Evolutionary conservation across 2,329 filamentous ascomycete species (phyloP), one percentile per base, ranked within the genome.

Genomic region (Phialocephala sp.): DNA sequence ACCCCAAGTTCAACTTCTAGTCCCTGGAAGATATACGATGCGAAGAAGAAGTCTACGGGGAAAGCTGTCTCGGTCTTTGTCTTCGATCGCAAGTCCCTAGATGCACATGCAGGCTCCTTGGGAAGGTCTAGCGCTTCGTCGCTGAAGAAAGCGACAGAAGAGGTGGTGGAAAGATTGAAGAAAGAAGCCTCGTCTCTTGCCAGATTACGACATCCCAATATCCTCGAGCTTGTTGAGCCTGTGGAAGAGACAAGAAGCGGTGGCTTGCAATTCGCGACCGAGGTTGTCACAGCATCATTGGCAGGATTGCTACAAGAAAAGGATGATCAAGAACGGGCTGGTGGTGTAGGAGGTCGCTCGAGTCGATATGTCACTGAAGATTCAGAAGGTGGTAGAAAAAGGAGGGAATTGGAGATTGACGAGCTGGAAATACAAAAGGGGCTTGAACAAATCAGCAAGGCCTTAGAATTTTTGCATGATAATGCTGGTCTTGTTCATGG

Each of bases 371-470:
- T 95, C 62, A 89, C 91, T 1, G 92, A 95, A 74, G 91, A 93
- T 71, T 83, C 89, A 0, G 90, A 94, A 71, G 91, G 91, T 41
- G 87, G 87, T 59, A 84, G 88, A 70, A 85, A 89, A 72, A 84
- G 92, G 73, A 85, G 91, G 72, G 94, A 98, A 75, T 79, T 97
- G 15, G 94, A 98, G 77, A 92, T 99, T 68, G 95, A 99, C 76
- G 95, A 98, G 80, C 82, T 99, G 66, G 95, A 99, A 79, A 96
- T 98, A 73, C 95, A 99, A 77, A 99, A 99, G 79, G 95, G 95
- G 0, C 79, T 99, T 68, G 81, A 98, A 67, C 95, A 99, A 78
- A 86, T 99, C 69, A 94, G 91, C 75, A 97, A 97, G 77, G 94
- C 94, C 2, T 83, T 98, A 36, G 94, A 98, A 79, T 98, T 98